Evolutionary conservation across 257 asterid species (phyloP), one percentile per base, ranked within the genome.

Genomic region (Nicotiana paniculata): DNA sequence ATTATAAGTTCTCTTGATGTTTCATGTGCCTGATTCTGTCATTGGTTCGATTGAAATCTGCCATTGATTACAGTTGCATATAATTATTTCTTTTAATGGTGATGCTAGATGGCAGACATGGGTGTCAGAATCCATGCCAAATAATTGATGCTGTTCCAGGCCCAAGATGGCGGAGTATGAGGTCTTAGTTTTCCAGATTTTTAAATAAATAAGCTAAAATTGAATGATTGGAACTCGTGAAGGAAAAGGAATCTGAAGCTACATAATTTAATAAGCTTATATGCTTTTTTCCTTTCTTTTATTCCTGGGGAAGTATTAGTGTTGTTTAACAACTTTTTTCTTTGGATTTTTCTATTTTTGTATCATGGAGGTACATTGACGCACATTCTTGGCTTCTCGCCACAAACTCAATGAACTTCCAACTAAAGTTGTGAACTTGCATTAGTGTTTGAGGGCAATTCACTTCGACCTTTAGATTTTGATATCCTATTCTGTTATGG

Each of bases 171-270:
- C 2, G 59, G 58, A 72, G 78, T 72, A 43, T 12, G 21, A 21
- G 77, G 32, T 72, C 55, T 16, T 72, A 72, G 78, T 21, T 43
- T 46, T 54, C 16, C 58, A 43, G 59, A 21, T 70, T 37, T 21
- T 70, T 57, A 21, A 70, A 70, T 43, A 39, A 70, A 70, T 69
- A 72, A 72, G 37, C 59, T 72, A 72, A 72, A 72, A 72, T 70
- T 43, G 58, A 53, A 70, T 70, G 58, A 11, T 70, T 58, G 0
- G 11, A 72, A 39, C 30, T 46, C 21, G 21, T 12, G 78, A 46
- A 72, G 78, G 77, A 43, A 70, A 70, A 11, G 33, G 59, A 72
- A 12, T 72, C 59, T 70, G 59, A 46, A 43, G 37, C 35, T 70
- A 43, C 58, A 72, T 13, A 33, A 39, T 72, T 72, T 43, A 24